These are phyloP conservation scores for Capronia epimyces DNA, from an alignment of 2,329 filamentous ascomycete species.

Conservation along the genomic window DNA sequence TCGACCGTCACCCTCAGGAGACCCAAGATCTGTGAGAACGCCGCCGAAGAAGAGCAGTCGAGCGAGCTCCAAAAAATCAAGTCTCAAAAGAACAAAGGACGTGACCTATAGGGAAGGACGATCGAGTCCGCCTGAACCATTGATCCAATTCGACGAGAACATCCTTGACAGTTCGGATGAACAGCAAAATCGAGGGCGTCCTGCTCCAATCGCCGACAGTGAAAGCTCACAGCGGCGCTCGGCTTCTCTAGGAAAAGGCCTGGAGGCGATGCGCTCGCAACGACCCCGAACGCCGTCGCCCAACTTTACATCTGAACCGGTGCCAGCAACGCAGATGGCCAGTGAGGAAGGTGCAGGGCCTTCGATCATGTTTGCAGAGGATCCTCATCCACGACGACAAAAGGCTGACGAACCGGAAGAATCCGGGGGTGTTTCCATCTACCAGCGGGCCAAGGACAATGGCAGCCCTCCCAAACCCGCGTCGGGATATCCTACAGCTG, in stretches of 20 bases:
- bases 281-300: conserved; percentile 44
- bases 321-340: conserved; percentile 64
- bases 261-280: conserved; percentile 5
- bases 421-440: conserved; percentile 36
- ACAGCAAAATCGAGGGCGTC: conserved; percentile 5
- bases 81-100: conserved; percentile 7
- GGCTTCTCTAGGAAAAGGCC: conserved; percentile 1
- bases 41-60: conserved; percentile 27
- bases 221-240: background rate
- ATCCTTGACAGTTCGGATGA: conserved; percentile 1
- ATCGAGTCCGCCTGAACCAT: conserved; percentile 1
- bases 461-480: conserved; percentile 31
- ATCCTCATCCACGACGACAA: conserved; percentile 34
- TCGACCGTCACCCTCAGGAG: conserved; percentile 31
- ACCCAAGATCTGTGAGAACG: conserved; percentile 7
- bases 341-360: conserved; percentile 59
- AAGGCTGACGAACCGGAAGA: conserved; percentile 25
- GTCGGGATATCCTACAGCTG: conserved; percentile 52
- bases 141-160: conserved; percentile 15
- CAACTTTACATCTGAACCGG: conserved; percentile 66
- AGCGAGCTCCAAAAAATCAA: conserved; percentile 22
- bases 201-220: background rate
- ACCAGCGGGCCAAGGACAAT: conserved; percentile 29
- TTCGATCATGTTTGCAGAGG: conserved; percentile 68
- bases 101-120: background rate